Evolutionary conservation across 129 eudicot genomes (phyloP).

Genomic region (Artemisia tridentata): DNA sequence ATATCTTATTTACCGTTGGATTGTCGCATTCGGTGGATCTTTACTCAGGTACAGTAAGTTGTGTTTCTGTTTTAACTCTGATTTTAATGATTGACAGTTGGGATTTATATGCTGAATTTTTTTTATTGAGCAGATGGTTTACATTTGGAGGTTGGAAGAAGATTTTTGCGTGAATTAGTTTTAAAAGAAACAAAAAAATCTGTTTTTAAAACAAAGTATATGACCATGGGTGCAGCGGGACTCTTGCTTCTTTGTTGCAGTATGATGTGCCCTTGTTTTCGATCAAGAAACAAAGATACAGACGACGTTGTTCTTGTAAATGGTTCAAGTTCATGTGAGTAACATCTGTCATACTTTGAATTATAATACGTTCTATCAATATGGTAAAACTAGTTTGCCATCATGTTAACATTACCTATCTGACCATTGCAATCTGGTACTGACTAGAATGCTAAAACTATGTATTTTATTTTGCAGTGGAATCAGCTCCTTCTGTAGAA

Average conservation of each 20-base stretch:
- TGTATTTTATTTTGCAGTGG: slow-evolving; percentile 46
- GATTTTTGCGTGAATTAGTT: slow-evolving; percentile 43
- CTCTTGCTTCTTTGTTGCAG: slow-evolving; percentile 52
- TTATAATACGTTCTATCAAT: not conserved
- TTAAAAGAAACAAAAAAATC: slow-evolving; percentile 36
- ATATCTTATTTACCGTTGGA: slow-evolving; percentile 33
- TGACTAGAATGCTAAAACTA: not conserved
- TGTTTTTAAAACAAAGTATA: slow-evolving; percentile 35
- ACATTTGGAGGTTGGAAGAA: slow-evolving; percentile 44
- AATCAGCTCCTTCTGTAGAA: slow-evolving; percentile 60
- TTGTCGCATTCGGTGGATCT: slow-evolving; percentile 25
- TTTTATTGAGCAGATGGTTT: slow-evolving; percentile 43
- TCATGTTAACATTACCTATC: not conserved
- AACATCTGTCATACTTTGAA: not conserved
- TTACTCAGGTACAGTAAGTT: slow-evolving; percentile 43
- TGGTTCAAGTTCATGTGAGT: slow-evolving; percentile 65
- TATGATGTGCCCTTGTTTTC: slow-evolving; percentile 68
- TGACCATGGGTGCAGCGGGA: slow-evolving; percentile 55
- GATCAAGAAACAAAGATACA: slow-evolving; percentile 43
- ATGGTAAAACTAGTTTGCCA: not conserved
- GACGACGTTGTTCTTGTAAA: slow-evolving; percentile 44
- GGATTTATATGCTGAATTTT: slow-evolving; percentile 12
- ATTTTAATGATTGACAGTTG: not conserved
- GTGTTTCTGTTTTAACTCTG: not conserved
- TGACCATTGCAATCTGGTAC: not conserved